Base-by-base conservation (phyloP, 192 early-diverging fungal genomes). In the Rhizophagus clarus region DNA sequence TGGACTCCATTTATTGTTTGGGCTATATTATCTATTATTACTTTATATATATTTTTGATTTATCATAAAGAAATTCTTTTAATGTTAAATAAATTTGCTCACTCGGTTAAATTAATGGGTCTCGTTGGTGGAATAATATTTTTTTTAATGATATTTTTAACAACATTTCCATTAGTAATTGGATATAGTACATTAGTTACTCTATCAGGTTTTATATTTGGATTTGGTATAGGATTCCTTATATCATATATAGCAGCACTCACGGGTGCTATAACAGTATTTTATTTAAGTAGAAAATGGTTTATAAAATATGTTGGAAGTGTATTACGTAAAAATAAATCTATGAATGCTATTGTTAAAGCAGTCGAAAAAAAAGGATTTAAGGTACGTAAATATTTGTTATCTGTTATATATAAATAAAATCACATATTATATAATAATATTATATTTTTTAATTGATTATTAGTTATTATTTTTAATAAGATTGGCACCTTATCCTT, bases 401-500 rank as follows among this genome's bases (percentile, higher is more conserved):
- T 37, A 34, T n/a, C 28, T 29, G 61, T 22, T 29, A 51, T 34
- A 61, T 42, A 61, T 31, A 5, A 3, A 34, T 28, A 20, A 61
- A 61, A 11, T 62, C 0, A 32, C n/a, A 29, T 14, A 32, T 62
- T 61, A 20, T 37, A n/a, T 29, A 29, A 24, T 34, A 28, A 15
- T 76, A 22, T 14, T 61, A 22, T 29, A 4, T 61, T 22, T 63
- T 63, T n/a, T 15, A 61, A 61, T 34, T 28, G 0, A 32, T 60
- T 11, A 29, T 56, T 67, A 93, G 91, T 81, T 94, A 9, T 81
- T 91, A 56, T 82, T 91, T 0, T 72, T 94, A 37, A 92, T 94
- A 78, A 85, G 93, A 0, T 64, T 94, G 37, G 92, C 92, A 10
- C 93, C 93, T 10, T 94, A 94, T 81, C 93, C 93, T 20, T 93